Base-by-base conservation (phyloP, 176 grass and related monocot species). In the Triticum dicoccoides region DNA sequence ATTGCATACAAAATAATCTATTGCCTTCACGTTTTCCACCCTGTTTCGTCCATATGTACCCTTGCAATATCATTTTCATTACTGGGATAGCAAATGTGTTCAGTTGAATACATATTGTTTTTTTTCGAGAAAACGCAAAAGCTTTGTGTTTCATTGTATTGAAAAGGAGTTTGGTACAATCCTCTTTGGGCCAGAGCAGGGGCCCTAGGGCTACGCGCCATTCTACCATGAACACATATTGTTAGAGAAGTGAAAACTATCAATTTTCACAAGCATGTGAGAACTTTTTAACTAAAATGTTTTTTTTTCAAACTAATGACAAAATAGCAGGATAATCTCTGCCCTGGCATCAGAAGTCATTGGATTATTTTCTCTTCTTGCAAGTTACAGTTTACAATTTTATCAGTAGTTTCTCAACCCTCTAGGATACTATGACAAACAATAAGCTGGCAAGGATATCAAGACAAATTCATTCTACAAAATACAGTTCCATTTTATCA, bases 291-390 rank as follows among this genome's bases (percentile, higher is more conserved):
- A 78, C 30, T 79, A 61, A n/a, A 0, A 38, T 33, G 25, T 2
- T 72, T 49, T 29, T 29, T 25, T 73, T 72, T 30, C 42, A 42
- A 61, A 73, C 20, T 27, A 41, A 83, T 10, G 38, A 24, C 6
- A 72, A 64, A 87, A 79, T 37, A 12, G 51, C 38, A 33, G 58
- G 24, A 74, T 72, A 73, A 35, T 69, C 33, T 69, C 37, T 70
- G 33, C 76, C 30, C 18, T 29, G 34, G 39, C 75, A 80, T 72
- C 21, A 73, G 3, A 80, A 82, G 34, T 51, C 44, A 18, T 37
- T 71, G 32, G 45, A 47, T 38, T 68, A 61, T 29, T 29, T 44
- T 61, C 44, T 65, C 42, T 54, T 68, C n/a, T 78, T 20, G 7
- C 23, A 4, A 65, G 23, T 62, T 65, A 9, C n/a, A 44, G 23